These are phyloP conservation scores for Eucalyptus pauciflora DNA, from an alignment of 345 rosid species.

Conservation along the genomic window DNA sequence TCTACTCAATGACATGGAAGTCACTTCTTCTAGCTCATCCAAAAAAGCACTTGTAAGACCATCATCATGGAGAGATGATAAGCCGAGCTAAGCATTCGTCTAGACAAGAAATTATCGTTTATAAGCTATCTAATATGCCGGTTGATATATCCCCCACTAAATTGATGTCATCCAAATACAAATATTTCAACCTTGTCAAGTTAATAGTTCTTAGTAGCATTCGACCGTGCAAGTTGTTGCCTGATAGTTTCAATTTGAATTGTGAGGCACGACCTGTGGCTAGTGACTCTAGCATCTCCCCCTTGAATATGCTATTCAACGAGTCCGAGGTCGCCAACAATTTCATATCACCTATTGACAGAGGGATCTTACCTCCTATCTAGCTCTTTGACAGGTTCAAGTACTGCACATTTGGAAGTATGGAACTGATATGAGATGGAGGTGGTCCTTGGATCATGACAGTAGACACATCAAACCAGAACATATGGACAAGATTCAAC, in stretches of 20 bases:
- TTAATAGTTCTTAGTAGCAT: too few relatives aligned
- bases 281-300: rapidly evolving
- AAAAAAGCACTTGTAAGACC: background rate
- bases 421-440: too few relatives aligned
- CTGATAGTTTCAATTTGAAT: rapidly evolving
- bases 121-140: background rate
- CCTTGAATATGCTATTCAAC: too few relatives aligned
- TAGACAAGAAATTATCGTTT: background rate
- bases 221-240: too few relatives aligned
- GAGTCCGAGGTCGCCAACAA: too few relatives aligned
- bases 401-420: too few relatives aligned
- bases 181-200: background rate
- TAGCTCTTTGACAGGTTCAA: too few relatives aligned
- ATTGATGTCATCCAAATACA: background rate
- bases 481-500: too few relatives aligned
- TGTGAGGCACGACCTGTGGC: too few relatives aligned
- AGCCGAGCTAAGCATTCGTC: background rate
- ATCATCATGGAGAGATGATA: background rate
- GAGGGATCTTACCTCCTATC: too few relatives aligned
- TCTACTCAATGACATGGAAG: background rate
- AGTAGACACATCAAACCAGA: rapidly evolving
- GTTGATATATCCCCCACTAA: background rate
- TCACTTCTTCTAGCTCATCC: background rate
- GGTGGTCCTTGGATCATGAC: too few relatives aligned
- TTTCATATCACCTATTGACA: too few relatives aligned